These are phyloP conservation scores for Paecilomyces dactylethromorphus DNA, from an alignment of 2,329 filamentous ascomycete genomes.

Conservation along the genomic window DNA sequence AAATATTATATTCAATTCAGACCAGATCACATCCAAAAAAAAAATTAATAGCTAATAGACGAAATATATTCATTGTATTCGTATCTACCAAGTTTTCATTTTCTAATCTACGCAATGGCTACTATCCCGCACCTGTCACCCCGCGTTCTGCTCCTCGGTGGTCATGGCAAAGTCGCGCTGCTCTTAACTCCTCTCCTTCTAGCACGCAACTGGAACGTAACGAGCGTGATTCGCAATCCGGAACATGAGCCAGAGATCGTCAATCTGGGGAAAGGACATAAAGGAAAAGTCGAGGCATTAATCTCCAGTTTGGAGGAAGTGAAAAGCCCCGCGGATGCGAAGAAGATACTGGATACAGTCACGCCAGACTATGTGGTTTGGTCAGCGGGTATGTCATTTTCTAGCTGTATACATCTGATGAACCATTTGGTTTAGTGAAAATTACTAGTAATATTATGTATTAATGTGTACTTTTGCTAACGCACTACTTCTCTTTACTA, in stretches of 20 bases:
- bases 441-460: background rate
- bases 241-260: conserved; percentile 61
- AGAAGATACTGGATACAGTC: conserved; percentile 48
- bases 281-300: conserved; percentile 61
- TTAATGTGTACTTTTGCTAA: background rate
- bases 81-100: background rate
- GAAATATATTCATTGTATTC: background rate
- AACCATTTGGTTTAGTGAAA: background rate
- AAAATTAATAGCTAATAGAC: background rate
- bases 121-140: conserved; percentile 2
- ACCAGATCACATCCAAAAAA: background rate
- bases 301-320: conserved; percentile 67
- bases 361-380: conserved; percentile 42
- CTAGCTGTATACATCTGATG: background rate
- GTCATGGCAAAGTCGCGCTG: conserved; percentile 73
- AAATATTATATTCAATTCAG: background rate
- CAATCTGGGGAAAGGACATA: conserved; percentile 50
- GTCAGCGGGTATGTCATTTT: conserved; percentile 34
- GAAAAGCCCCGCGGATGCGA: conserved; percentile 55
- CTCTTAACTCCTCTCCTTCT: conserved; percentile 71
- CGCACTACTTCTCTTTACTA: background rate
- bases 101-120: background rate
- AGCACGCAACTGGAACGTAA: conserved; percentile 67
- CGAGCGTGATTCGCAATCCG: conserved; percentile 68
- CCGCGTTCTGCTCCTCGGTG: conserved; percentile 67